phyloP scores from a whole-genome alignment of 352 stramenopile species.

The Elongisporangium undulatum region DNA sequence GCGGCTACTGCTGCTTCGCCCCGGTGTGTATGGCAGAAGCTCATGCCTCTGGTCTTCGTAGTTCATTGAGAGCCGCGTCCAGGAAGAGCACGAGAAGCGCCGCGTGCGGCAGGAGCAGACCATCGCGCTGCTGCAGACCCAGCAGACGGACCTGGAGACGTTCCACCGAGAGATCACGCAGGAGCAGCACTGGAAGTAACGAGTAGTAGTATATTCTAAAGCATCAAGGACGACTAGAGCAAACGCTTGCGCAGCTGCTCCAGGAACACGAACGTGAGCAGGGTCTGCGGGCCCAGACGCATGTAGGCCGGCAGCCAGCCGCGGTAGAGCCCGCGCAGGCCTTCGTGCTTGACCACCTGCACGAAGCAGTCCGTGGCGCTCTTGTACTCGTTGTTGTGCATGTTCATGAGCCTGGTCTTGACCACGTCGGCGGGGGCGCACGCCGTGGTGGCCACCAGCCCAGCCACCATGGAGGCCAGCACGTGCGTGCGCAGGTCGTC shows the following conservation, averaged over 20 bases:
- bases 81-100: slow-evolving; percentile 24
- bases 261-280: slow-evolving; percentile 86
- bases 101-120: slow-evolving; percentile 24
- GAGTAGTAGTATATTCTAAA: neutral
- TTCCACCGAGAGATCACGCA: slow-evolving; percentile 33
- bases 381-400: slow-evolving; percentile 75
- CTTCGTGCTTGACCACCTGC: slow-evolving; percentile 73
- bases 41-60: slow-evolving; percentile 1
- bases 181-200: neutral
- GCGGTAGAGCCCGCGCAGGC: slow-evolving; percentile 75
- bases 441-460: slow-evolving; percentile 71
- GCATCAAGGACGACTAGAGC: slow-evolving; percentile 18
- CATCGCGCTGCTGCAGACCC: slow-evolving; percentile 26
- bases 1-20: neutral
- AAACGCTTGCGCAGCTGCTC: slow-evolving; percentile 74
- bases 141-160: slow-evolving; percentile 28
- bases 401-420: slow-evolving; percentile 85
- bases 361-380: slow-evolving; percentile 79
- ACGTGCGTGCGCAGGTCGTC: slow-evolving; percentile 77
- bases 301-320: slow-evolving; percentile 83
- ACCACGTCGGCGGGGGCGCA: slow-evolving; percentile 78
- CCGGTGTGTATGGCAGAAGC: neutral
- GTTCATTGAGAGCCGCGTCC: slow-evolving; percentile 18
- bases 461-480: slow-evolving; percentile 68
- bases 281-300: slow-evolving; percentile 72